Base-by-base conservation (phyloP, 1,139 yeast species). In the Candida sanyaensis region DNA sequence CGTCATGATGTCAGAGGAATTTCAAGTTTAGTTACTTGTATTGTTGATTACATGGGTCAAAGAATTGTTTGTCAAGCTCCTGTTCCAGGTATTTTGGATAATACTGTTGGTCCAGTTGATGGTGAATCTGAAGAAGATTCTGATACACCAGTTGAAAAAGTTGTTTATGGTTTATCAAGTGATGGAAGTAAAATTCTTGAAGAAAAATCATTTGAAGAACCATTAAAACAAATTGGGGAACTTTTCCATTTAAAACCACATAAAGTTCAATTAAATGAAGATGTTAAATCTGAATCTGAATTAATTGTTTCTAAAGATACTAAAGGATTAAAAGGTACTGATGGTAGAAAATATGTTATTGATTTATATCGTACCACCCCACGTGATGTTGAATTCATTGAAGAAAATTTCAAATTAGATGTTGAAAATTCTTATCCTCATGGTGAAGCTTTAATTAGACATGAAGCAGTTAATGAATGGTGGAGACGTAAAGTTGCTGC, bases 21-120 rank as follows among this genome's bases (percentile, higher is more conserved):
- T 44, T 81, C 83, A 59, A 84, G 86, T 47, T 74, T 92, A 52
- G 82, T 89, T 56, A 88, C 97, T 6, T 79, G 92, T 41, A 79
- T 92, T 51, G 90, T 93, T 48, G 98, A 93, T 66, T 92, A 81
- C 68, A 83, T 88, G 65, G 99, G 99, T 52, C 86, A 83, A 59
- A 81, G 98, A 65, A 75, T 92, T 38, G 79, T 92, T 39, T 91
- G 96, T 64, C 99, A 93, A 72, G 89, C 97, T 12, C 97, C 97
- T 24, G 96, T 93, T 43, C 99, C 99, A n/a, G 99, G 99, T 52
- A 82, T 92, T 52, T 87, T 92, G 69, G 77, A 80, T 48, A 79
- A 78, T 47, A 61, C 68, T 17, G 57, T 57, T 8, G 66, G 69
- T 47, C 66, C 66, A 40, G 69, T 58, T 4, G 63, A 60, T 21